Percentiles rank a stretch among this genome's conserved stretches.
Evolutionary conservation across 2,329 filamentous ascomycete species (phyloP).

Genomic region (Alternaria atra): DNA sequence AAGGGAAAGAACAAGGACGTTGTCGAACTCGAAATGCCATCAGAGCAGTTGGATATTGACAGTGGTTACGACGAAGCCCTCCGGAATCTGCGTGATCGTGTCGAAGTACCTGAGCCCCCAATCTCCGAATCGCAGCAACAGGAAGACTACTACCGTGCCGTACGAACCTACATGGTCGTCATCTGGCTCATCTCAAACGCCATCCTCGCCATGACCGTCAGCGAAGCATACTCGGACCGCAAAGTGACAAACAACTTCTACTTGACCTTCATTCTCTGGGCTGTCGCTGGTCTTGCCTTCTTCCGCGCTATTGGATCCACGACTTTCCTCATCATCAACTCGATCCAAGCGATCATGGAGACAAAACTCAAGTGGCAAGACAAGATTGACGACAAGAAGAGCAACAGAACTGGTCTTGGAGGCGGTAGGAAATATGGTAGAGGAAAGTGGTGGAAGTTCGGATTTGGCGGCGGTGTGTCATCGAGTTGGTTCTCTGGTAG

Average conservation of each 20-base stretch:
- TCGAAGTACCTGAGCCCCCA: slow-evolving; percentile 75
- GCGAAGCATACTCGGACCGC: slow-evolving; percentile 79
- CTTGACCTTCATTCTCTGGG: slow-evolving; percentile 91
- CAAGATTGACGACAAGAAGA: slow-evolving; percentile 44
- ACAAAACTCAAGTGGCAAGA: slow-evolving; percentile 73
- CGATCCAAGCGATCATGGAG: slow-evolving; percentile 85
- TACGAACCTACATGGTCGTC: slow-evolving; percentile 97
- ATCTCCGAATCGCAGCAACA: slow-evolving; percentile 83
- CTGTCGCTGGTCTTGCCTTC: slow-evolving; percentile 82
- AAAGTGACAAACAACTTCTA: slow-evolving; percentile 86
- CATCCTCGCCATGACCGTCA: slow-evolving; percentile 90
- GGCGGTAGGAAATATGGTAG: slow-evolving; percentile 34
- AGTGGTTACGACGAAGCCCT: slow-evolving; percentile 96
- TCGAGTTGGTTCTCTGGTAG: slow-evolving; percentile 51
- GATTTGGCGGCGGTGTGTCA: slow-evolving; percentile 39
- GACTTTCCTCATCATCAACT: slow-evolving; percentile 83
- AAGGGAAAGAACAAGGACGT: slow-evolving; percentile 76
- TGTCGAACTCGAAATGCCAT: slow-evolving; percentile 97
- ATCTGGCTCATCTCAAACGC: slow-evolving; percentile 94
- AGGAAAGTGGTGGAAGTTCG: slow-evolving; percentile 33
- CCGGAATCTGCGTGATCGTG: slow-evolving; percentile 89
- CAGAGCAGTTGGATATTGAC: slow-evolving; percentile 97
- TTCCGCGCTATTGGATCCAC: slow-evolving; percentile 87
- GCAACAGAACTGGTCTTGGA: slow-evolving; percentile 35
- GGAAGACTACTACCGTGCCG: slow-evolving; percentile 97